Evolutionary conservation across 208 protist genomes (phyloP).

Genomic region (Zelonia costaricensis): DNA sequence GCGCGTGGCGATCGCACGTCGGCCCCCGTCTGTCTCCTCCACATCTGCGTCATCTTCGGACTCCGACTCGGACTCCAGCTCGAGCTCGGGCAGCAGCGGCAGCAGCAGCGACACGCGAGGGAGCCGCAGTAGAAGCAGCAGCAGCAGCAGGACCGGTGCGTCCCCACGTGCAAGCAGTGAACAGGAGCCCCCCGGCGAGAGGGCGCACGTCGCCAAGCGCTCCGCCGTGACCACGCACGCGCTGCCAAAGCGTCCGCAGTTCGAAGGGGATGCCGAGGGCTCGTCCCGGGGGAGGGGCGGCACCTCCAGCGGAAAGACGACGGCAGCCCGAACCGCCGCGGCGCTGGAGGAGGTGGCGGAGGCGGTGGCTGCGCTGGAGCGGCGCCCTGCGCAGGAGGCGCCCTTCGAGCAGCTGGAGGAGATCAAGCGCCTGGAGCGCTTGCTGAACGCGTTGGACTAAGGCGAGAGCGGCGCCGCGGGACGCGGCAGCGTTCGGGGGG

Average conservation of each 20-base stretch:
- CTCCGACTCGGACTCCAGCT: conserved; percentile 2
- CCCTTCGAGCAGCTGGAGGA: conserved; percentile 24
- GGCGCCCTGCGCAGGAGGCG: conserved; percentile 12
- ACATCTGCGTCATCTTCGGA: conserved; percentile 5
- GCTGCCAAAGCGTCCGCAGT: conserved; percentile 3
- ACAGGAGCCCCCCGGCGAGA: background rate
- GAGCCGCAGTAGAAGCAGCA: background rate
- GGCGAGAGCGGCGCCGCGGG: too few species aligned
- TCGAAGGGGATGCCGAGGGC: too few species aligned
- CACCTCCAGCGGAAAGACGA: too few species aligned
- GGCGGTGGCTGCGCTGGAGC: conserved; percentile 21
- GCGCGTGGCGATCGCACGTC: conserved; percentile 3
- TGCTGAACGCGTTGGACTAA: conserved; percentile 12
- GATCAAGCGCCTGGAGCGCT: conserved; percentile 23
- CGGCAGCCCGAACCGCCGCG: background rate
- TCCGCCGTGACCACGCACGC: conserved; percentile 9
- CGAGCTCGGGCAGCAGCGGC: background rate
- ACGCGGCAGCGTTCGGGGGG: too few species aligned
- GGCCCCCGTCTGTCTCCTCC: background rate
- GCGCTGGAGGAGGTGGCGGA: conserved; percentile 10
- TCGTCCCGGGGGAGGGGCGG: too few species aligned
- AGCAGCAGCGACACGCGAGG: too few species aligned
- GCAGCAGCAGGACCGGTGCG: background rate
- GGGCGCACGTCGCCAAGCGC: background rate
- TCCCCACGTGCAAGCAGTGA: too few species aligned